These are phyloP conservation scores for Stentor coeruleus DNA, from an alignment of 73 alveolate genomes.

Conservation along the genomic window DNA sequence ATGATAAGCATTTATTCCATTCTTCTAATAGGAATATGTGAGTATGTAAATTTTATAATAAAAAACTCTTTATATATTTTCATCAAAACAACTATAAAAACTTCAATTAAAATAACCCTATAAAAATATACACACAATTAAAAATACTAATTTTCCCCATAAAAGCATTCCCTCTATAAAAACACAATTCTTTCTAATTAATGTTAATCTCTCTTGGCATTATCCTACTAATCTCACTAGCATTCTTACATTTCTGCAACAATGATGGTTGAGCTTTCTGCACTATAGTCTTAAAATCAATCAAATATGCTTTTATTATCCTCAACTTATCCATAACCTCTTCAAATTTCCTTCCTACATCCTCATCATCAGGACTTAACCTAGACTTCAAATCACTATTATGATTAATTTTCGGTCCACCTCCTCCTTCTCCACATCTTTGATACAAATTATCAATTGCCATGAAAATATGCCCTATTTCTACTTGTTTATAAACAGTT, in stretches of 20 bases:
- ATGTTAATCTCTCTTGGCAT: not conserved
- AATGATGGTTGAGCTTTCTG: not conserved
- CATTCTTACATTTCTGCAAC: not conserved
- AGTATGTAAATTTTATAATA: too few species aligned
- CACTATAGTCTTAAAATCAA: constrained; percentile 4
- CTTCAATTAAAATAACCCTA: too few species aligned
- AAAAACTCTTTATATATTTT: too few species aligned
- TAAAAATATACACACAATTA: too few species aligned
- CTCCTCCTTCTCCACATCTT: constrained; percentile 18
- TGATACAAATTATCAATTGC: constrained; percentile 21
- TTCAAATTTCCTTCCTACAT: not conserved
- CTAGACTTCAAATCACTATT: not conserved
- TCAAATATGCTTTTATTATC: constrained; percentile 2
- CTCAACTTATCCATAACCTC: constrained; percentile 2
- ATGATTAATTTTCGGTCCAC: constrained; percentile 19
- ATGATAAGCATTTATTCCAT: too few species aligned
- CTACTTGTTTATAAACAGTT: constrained; percentile 1
- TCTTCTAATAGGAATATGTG: too few species aligned
- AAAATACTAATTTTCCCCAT: too few species aligned
- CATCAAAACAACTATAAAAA: too few species aligned
- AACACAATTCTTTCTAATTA: too few species aligned
- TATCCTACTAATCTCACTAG: not conserved
- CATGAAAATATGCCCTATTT: constrained; percentile 8
- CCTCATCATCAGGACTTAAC: not conserved
- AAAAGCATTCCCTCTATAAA: too few species aligned